These are phyloP conservation scores for Phytophthora hybrid DNA, from an alignment of 352 stramenopile species.

Conservation along the genomic window DNA sequence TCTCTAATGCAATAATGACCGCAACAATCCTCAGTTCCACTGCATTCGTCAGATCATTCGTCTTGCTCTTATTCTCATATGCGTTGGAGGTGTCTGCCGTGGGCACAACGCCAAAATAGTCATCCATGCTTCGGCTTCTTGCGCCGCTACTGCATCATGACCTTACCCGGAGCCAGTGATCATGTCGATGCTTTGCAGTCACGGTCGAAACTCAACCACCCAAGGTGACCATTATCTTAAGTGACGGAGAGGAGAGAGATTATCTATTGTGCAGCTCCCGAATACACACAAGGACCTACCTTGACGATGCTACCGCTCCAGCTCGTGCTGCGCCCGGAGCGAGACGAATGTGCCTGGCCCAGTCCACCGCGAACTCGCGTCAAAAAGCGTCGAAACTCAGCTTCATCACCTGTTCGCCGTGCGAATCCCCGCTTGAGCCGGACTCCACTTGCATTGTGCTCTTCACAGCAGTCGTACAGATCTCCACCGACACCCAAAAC, in stretches of 20 bases:
- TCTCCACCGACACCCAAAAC: constrained; percentile 28
- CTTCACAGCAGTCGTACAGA: constrained; percentile 14
- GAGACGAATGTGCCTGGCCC: constrained; percentile 26
- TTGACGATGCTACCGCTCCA: constrained; percentile 36
- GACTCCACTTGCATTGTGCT: constrained; percentile 16
- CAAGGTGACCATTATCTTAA: constrained; percentile 2
- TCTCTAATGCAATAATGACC: background rate
- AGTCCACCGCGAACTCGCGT: constrained; percentile 23
- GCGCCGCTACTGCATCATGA: constrained; percentile 4
- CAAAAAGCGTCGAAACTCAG: constrained; percentile 32
- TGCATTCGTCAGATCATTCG: constrained; percentile 2
- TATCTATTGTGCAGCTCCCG: background rate
- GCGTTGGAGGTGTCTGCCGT: background rate
- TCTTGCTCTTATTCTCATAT: background rate
- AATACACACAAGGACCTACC: constrained; percentile 2
- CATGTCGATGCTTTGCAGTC: constrained; percentile 3
- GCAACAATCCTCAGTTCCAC: background rate
- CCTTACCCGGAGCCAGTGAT: constrained; percentile 6
- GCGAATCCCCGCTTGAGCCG: constrained; percentile 12
- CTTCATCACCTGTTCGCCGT: constrained; percentile 19
- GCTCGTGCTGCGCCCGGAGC: constrained; percentile 29
- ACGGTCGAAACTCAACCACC: background rate
- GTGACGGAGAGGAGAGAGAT: constrained; percentile 10
- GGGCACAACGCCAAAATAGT: constrained; percentile 20
- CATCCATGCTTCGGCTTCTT: background rate